Conservation (phyloP, 805 yeast genomes). For the Saccharomycopsis babjevae region DNA sequence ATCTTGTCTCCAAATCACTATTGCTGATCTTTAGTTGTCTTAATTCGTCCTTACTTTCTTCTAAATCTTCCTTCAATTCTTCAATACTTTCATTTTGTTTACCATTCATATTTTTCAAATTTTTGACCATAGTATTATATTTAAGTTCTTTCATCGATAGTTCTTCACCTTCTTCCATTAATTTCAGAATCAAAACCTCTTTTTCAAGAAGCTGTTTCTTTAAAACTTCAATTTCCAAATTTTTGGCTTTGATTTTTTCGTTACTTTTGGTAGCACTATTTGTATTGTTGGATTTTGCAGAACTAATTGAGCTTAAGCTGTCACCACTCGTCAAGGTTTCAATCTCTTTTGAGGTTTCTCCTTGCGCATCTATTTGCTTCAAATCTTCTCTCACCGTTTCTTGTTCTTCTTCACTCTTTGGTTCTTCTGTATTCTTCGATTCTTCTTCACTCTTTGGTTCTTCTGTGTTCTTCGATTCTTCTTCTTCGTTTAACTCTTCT, state of each 20-base stretch:
- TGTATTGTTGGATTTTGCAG: neutral
- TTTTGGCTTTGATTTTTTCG: conserved; percentile 9
- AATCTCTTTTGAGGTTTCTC: neutral
- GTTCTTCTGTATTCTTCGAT: neutral
- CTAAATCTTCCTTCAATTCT: conserved; percentile 23
- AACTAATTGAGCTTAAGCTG: neutral
- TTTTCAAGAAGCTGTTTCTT: conserved; percentile 32
- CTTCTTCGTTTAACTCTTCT: too few relatives aligned
- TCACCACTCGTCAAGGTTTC: neutral
- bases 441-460: neutral
- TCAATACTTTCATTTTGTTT: conserved; percentile 30
- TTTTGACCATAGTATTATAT: conserved; percentile 55
- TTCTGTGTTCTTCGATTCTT: too few relatives aligned
- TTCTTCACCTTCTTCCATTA: conserved; percentile 68
- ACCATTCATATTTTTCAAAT: conserved; percentile 39
- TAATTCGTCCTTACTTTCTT: conserved; percentile 30
- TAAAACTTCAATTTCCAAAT: conserved; percentile 14
- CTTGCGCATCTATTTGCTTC: neutral
- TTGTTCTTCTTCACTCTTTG: neutral
- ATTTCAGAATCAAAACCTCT: conserved; percentile 50
- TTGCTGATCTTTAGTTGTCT: conserved; percentile 27
- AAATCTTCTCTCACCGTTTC: neutral
- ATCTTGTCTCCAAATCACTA: conserved; percentile 11
- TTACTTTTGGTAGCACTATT: neutral
- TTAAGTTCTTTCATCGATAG: conserved; percentile 63